phyloP scores from a whole-genome alignment of 257 asterid genomes.

The Lycium barbarum region DNA sequence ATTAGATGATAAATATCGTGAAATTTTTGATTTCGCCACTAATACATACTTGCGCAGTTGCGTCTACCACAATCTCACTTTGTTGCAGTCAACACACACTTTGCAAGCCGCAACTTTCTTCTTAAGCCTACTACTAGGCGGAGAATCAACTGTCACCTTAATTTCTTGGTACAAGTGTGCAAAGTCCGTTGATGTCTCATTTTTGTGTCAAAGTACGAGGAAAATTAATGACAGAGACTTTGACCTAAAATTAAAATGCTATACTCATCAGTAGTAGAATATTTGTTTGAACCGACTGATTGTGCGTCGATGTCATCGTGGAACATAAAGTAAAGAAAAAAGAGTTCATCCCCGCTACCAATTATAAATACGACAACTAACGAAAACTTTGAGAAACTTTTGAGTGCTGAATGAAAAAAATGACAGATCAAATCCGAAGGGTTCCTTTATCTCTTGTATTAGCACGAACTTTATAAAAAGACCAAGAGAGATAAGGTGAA shows the following conservation, averaged over 20 bases:
- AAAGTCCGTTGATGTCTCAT: no score
- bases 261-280: neutral
- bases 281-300: neutral
- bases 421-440: neutral
- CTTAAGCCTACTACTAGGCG: neutral
- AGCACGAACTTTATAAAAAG: neutral
- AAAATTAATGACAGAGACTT: no score
- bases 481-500: neutral
- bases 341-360: neutral
- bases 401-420: neutral
- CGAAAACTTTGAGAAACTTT: no score
- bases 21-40: neutral
- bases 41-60: neutral
- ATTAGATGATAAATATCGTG: no score
- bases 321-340: neutral
- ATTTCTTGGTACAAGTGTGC: no score
- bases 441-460: neutral
- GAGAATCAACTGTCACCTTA: no score
- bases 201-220: no score
- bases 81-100: neutral
- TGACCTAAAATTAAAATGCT: no score
- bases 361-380: no score
- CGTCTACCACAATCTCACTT: neutral
- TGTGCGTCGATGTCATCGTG: neutral
- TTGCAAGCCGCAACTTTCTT: no score